phyloP scores from a whole-genome alignment of 164 flowering plant genomes.

The Vitis vinifera region DNA sequence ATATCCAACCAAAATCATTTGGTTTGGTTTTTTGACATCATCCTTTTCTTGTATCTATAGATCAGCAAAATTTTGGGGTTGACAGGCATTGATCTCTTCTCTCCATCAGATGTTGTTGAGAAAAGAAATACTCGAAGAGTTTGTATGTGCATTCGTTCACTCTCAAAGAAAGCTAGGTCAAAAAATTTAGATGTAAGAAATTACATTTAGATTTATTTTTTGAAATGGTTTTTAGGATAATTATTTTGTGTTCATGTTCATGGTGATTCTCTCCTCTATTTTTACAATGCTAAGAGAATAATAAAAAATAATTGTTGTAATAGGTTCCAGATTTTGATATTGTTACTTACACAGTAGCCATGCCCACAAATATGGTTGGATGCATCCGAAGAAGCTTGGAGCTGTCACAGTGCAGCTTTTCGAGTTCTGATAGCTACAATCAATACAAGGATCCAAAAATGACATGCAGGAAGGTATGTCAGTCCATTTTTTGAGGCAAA shows the following conservation, averaged over 20 bases:
- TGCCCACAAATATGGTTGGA: conserved; percentile 69
- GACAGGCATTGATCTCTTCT: conserved; percentile 63
- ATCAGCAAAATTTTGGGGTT: conserved; percentile 64
- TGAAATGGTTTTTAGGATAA: neutral
- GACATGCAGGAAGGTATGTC: conserved; percentile 27
- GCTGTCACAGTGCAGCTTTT: conserved; percentile 37
- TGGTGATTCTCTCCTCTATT: neutral
- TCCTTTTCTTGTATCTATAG: conserved; percentile 25
- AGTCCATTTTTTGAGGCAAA: no score
- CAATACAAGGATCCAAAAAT: conserved; percentile 20
- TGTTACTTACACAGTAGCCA: conserved; percentile 53
- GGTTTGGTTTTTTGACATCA: neutral
- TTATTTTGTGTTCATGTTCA: neutral
- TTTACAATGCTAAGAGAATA: neutral
- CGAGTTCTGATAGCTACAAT: conserved; percentile 24
- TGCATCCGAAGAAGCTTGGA: conserved; percentile 62
- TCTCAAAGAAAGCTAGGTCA: conserved; percentile 67
- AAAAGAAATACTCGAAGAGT: conserved; percentile 62
- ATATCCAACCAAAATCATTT: neutral
- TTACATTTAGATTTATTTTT: neutral
- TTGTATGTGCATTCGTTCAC: conserved; percentile 65
- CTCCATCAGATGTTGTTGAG: conserved; percentile 80
- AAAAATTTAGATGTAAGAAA: conserved; percentile 47
- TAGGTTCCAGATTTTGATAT: conserved; percentile 81
- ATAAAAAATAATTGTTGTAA: neutral